Evolutionary conservation across 2,329 filamentous ascomycete species (phyloP), one percentile per base, ranked within the genome.

Genomic region (Dichotomopilus funicola): DNA sequence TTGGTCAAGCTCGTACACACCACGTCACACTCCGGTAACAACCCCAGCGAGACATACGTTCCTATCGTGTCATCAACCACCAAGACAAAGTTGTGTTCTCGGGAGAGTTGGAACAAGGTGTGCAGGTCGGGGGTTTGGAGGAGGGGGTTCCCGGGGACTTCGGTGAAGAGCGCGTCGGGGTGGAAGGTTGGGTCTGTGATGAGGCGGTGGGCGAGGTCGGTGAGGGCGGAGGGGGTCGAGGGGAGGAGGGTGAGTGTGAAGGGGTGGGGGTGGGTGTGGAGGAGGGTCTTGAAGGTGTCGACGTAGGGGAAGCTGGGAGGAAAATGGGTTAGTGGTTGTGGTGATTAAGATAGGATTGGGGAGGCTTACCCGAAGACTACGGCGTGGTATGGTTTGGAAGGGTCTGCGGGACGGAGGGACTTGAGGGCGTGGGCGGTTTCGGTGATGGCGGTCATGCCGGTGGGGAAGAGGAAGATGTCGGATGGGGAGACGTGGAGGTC

Each of bases 111-210:
- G 43, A 47, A 37, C 0, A 64, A 57, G 7, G n/a, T 12, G 2
- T 12, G 0, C 0, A 64, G 49, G 43, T 56, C 38, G 13, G 63
- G 62, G 6, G 54, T 46, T 10, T 60, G 55, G 0, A 63, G 43
- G 3, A 64, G 56, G 1, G 63, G 63, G 57, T 64, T 64, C 6
- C 61, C 58, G 6, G 62, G 62, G 47, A 63, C 62, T 38, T 64
- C 63, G 50, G 63, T 64, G 35, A 64, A 46, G 0, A 63, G 13
- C 0, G 52, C 51, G 35, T 53, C 49, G 13, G 61, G 12, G 1
- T 13, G 10, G 27, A 12, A 13, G 52, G 48, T 5, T 37, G 12
- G 54, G 12, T 56, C 40, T 44, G 57, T 52, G 8, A 56, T 49
- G 5, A 41, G 33, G 60, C 19, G 11, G 19, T 31, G 12, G 12